A percentile compares a stretch with the other conserved stretches of the same genome.
Conservation (phyloP, 805 yeast species). For the Wickerhamiella brachini region DNA sequence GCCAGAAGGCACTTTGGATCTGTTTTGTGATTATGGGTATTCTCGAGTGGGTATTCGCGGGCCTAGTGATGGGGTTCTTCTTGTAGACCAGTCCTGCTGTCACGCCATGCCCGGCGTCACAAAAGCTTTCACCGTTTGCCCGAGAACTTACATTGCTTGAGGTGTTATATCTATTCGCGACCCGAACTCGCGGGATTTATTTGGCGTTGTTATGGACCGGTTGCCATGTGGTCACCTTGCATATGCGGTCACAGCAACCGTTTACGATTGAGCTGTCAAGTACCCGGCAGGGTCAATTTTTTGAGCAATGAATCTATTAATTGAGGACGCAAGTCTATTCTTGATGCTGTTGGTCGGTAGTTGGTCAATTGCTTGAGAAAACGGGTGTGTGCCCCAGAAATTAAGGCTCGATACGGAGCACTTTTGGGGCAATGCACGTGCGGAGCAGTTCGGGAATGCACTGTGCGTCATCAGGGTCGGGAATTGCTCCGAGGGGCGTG, state of each 20-base stretch:
- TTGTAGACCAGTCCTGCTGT: not conserved
- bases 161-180: no score
- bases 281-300: not conserved
- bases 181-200: no score
- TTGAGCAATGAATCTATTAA: no score
- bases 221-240: not conserved
- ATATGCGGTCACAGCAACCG: not conserved
- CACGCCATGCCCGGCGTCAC: no score
- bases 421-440: not conserved
- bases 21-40: slow-evolving; percentile 25
- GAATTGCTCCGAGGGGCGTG: not conserved
- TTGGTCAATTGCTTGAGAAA: not conserved
- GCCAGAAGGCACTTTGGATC: slow-evolving; percentile 19
- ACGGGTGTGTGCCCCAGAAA: not conserved
- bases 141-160: no score
- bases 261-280: not conserved
- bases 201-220: not conserved
- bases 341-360: no score
- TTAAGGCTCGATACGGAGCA: no score
- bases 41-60: slow-evolving; percentile 22
- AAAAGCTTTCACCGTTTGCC: no score
- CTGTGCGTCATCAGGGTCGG: not conserved
- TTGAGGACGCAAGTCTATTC: not conserved
- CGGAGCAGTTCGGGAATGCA: not conserved
- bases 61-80: slow-evolving; percentile 6